Evolutionary conservation across 78 protist species (phyloP).

Genomic region (Dictyostelium capitatum): DNA sequence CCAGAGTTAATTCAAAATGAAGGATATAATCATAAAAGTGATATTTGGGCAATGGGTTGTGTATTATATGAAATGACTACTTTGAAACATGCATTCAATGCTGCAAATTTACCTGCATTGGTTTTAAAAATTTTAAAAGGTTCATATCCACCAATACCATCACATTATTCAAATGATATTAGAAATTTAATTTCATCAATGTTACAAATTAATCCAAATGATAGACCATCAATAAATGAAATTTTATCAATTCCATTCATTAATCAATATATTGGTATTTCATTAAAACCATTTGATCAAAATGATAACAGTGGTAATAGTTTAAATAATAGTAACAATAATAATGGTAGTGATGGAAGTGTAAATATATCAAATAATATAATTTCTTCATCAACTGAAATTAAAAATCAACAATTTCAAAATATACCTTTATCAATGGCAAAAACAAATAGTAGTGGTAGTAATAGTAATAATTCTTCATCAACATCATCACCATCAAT

Average conservation of each 20-base stretch:
- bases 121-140: slow-evolving; percentile 93
- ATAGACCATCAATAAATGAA: slow-evolving; percentile 84
- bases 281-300: slow-evolving; percentile 23
- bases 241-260: slow-evolving; percentile 76
- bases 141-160: slow-evolving; percentile 91
- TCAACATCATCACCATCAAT: neutral
- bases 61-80: slow-evolving; percentile 90
- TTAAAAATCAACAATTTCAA: slow-evolving; percentile 8
- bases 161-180: slow-evolving; percentile 74
- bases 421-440: slow-evolving; percentile 53
- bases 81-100: slow-evolving; percentile 93
- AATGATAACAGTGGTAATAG: neutral
- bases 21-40: slow-evolving; percentile 88
- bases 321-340: neutral
- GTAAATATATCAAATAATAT: neutral
- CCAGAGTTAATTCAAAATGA: slow-evolving; percentile 94
- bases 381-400: neutral
- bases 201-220: slow-evolving; percentile 82
- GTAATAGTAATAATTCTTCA: neutral
- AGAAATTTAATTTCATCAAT: slow-evolving; percentile 66
- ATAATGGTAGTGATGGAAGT: neutral
- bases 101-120: slow-evolving; percentile 88
- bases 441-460: slow-evolving; percentile 7
- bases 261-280: slow-evolving; percentile 24
- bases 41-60: slow-evolving; percentile 93